These are phyloP conservation scores for Azolla pinnata DNA, from an alignment of 75 land plant genomes.

Conservation along the genomic window DNA sequence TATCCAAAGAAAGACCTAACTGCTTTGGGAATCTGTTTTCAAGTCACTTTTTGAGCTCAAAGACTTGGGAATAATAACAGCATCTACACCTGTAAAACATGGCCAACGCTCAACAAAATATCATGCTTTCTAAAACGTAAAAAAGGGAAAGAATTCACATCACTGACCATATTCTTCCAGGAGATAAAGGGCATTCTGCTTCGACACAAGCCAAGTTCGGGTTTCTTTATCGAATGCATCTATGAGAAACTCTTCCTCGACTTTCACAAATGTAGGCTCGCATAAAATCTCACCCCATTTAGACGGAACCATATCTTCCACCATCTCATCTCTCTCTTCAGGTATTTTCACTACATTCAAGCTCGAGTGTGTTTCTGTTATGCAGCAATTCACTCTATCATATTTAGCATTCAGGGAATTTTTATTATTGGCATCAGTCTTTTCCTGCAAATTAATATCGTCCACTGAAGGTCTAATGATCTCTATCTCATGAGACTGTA, in stretches of 20 bases:
- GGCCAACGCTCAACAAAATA: no score
- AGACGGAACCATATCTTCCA: not conserved
- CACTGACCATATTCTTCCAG: conserved; percentile 27
- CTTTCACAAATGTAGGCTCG: not conserved
- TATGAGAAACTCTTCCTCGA: conserved; percentile 9
- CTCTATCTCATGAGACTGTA: no score
- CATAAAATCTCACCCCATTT: not conserved
- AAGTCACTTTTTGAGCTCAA: no score
- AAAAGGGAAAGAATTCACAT: not conserved
- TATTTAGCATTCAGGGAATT: no score
- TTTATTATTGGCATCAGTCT: no score
- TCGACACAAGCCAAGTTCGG: conserved; percentile 23
- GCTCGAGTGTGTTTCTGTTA: not conserved
- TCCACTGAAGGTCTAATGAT: no score
- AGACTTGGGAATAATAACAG: no score
- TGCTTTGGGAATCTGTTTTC: not conserved
- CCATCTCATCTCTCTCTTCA: not conserved
- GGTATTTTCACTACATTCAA: not conserved
- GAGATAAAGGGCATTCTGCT: conserved; percentile 14
- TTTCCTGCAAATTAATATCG: no score
- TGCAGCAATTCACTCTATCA: no score
- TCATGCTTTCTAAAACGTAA: no score
- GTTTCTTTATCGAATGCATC: conserved; percentile 19
- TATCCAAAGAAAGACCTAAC: not conserved
- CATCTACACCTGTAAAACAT: no score